Conservation (phyloP, 352 stramenopile species). For the Pythium brachiatum region DNA sequence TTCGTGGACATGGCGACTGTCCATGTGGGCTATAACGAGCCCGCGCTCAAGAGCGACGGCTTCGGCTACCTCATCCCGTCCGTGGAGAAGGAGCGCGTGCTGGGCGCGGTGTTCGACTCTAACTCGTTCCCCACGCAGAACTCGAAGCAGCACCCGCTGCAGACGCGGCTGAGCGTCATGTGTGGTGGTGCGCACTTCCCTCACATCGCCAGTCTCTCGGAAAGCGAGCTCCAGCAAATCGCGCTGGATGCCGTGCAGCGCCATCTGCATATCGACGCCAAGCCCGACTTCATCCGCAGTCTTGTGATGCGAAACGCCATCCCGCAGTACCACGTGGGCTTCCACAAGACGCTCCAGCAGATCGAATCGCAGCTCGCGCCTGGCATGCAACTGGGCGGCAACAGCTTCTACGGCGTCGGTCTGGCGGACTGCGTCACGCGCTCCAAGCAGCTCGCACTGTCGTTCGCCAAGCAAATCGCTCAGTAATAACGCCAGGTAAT, state of each 20-base stretch:
- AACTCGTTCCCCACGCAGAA: constrained; percentile 88
- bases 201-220: constrained; percentile 41
- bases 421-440: constrained; percentile 80
- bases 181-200: constrained; percentile 76
- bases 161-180: constrained; percentile 86
- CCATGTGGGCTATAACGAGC: constrained; percentile 67
- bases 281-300: constrained; percentile 56
- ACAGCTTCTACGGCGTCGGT: constrained; percentile 87
- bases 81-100: constrained; percentile 62
- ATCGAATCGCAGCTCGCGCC: constrained; percentile 61
- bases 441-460: constrained; percentile 76
- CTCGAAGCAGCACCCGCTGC: constrained; percentile 18
- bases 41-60: constrained; percentile 58
- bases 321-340: constrained; percentile 86
- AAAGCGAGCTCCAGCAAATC: constrained; percentile 52
- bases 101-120: constrained; percentile 87
- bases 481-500: neutral
- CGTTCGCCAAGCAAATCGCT: constrained; percentile 46
- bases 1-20: constrained; percentile 84
- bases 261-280: constrained; percentile 62
- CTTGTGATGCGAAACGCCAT: constrained; percentile 66
- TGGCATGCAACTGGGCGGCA: constrained; percentile 62
- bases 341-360: constrained; percentile 48
- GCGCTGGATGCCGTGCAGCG: constrained; percentile 65
- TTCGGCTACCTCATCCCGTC: constrained; percentile 87